phyloP scores from a whole-genome alignment of 1,284 basidiomycete genomes.

The Microstroma glucosiphilum region DNA sequence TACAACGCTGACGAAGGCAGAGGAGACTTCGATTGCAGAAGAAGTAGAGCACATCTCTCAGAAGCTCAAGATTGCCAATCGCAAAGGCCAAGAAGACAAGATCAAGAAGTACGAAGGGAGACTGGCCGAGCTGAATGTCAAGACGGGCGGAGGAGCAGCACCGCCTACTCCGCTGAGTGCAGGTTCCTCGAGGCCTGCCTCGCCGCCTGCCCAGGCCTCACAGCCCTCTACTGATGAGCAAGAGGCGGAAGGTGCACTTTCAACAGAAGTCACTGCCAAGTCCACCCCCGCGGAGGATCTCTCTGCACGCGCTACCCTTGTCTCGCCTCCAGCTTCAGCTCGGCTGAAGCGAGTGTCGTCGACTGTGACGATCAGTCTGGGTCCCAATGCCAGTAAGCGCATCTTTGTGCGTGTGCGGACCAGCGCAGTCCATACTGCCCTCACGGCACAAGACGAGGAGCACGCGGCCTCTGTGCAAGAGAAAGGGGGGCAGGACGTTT shows the following conservation, averaged over 20 bases:
- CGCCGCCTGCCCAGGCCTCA: neutral
- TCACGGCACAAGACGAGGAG: constrained; percentile 1
- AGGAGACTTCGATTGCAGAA: constrained; percentile 51
- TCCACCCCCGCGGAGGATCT: neutral
- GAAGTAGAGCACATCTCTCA: constrained; percentile 56
- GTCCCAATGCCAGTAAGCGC: constrained; percentile 34
- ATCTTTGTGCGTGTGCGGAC: constrained; percentile 42
- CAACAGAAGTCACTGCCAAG: neutral
- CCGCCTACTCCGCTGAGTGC: no score
- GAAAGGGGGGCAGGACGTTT: constrained; percentile 24
- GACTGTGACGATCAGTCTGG: constrained; percentile 37
- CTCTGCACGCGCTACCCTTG: neutral
- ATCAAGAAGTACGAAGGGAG: constrained; percentile 55
- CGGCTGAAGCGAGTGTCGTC: constrained; percentile 30
- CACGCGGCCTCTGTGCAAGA: neutral
- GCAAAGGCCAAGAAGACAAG: constrained; percentile 56
- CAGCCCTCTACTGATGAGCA: neutral
- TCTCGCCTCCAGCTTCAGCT: constrained; percentile 2
- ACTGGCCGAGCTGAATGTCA: constrained; percentile 53
- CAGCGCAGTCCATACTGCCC: constrained; percentile 16
- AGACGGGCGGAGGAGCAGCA: constrained; percentile 21
- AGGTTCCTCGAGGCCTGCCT: neutral
- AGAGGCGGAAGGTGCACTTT: neutral
- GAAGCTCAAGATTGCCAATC: constrained; percentile 56
- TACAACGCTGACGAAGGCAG: constrained; percentile 53